These are phyloP conservation scores for Emergomyces pasteurianus DNA, from an alignment of 2,329 filamentous ascomycete genomes.

Conservation along the genomic window DNA sequence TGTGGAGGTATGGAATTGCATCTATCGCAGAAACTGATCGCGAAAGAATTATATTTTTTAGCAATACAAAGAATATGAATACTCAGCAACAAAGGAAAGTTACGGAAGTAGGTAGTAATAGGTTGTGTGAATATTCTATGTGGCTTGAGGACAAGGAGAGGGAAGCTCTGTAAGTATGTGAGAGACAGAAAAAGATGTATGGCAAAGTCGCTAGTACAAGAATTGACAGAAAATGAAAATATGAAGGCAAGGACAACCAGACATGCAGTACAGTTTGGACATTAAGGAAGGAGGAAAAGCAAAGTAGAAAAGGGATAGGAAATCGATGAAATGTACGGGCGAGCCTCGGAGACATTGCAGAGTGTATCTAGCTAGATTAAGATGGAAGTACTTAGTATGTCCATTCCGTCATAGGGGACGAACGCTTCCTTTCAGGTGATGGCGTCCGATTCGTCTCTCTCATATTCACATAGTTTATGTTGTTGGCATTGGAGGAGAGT, in stretches of 20 bases:
- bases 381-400: not conserved
- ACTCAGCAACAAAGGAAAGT: not conserved
- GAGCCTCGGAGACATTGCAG: not conserved
- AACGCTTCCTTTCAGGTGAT: conserved; percentile 15
- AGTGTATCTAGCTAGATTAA: not conserved
- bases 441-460: conserved; percentile 19
- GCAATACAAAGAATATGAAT: not conserved
- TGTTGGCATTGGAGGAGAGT: conserved; percentile 17
- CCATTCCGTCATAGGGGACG: not conserved
- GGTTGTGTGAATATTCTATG: not conserved
- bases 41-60: not conserved
- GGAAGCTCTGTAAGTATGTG: not conserved
- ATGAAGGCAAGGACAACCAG: not conserved
- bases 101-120: not conserved
- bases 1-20: too few species aligned
- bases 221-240: not conserved
- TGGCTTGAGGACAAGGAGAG: not conserved
- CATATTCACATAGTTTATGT: conserved; percentile 2
- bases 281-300: not conserved
- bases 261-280: not conserved
- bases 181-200: not conserved
- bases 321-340: not conserved
- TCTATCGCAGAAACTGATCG: not conserved
- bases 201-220: not conserved
- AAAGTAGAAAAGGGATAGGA: not conserved